Conservation (phyloP, 495 filamentous ascomycete species). For the Aspergillus ostianus region DNA sequence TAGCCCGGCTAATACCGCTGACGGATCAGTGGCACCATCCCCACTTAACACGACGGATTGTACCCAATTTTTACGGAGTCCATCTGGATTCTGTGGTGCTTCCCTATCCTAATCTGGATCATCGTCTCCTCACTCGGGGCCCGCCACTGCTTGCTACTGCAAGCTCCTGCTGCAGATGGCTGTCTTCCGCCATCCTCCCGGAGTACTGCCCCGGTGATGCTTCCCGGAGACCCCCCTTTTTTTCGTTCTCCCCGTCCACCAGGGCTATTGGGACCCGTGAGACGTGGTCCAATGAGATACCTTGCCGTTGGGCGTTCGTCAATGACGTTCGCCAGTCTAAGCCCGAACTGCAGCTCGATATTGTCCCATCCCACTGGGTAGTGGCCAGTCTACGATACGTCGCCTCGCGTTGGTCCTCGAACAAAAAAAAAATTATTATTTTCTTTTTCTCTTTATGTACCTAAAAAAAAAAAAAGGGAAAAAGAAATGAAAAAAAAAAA, state of each 20-base stretch:
- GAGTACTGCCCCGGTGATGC: conserved; percentile 32
- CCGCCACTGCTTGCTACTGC: conserved; percentile 21
- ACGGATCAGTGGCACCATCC: conserved; percentile 23
- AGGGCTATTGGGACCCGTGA: conserved; percentile 23
- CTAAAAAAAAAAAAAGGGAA: neutral
- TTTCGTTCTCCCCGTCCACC: conserved; percentile 17
- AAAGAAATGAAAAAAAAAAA: neutral
- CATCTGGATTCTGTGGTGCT: conserved; percentile 4
- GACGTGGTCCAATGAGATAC: conserved; percentile 46
- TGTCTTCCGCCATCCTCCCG: conserved; percentile 17
- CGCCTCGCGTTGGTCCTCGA: conserved; percentile 38
- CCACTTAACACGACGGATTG: conserved; percentile 16
- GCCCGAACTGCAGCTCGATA: conserved; percentile 26
- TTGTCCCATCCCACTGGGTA: conserved; percentile 32
- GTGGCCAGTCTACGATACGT: conserved; percentile 41
- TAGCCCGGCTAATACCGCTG: conserved; percentile 5
- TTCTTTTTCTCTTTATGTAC: no score
- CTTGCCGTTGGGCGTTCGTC: conserved; percentile 35
- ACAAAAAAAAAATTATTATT: conserved; percentile 1
- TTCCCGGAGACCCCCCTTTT: conserved; percentile 12
- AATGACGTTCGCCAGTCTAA: conserved; percentile 37
- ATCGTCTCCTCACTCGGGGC: conserved; percentile 8
- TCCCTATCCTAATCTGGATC: conserved; percentile 11
- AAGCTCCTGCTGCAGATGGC: conserved; percentile 18
- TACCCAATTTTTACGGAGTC: conserved; percentile 15